A percentile compares a stretch with the other conserved stretches of the same genome.
phyloP scores from a whole-genome alignment of 2,329 filamentous ascomycete species.

The Colletotrichum higginsianum region DNA sequence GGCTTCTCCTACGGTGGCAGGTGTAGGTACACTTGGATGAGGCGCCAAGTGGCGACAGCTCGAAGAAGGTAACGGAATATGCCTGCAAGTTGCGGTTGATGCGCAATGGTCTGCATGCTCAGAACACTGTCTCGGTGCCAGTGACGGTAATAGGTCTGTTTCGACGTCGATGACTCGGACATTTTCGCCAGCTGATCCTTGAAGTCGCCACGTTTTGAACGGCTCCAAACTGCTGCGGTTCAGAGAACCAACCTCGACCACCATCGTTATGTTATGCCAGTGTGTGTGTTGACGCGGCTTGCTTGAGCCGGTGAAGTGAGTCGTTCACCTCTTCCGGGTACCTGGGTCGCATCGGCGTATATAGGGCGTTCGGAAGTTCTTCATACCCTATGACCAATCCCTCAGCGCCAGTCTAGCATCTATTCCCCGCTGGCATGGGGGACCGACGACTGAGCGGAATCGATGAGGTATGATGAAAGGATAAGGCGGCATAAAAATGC shows the following conservation, averaged over 20 bases:
- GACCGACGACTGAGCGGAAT: not conserved
- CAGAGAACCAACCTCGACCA: slow-evolving; percentile 35
- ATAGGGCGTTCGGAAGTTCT: slow-evolving; percentile 1
- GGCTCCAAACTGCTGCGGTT: slow-evolving; percentile 31
- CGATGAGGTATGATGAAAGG: not conserved
- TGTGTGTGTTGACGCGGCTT: not conserved
- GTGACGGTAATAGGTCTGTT: slow-evolving; percentile 24
- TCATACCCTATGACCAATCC: slow-evolving; percentile 28
- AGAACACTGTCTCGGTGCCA: slow-evolving; percentile 10
- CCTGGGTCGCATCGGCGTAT: slow-evolving; percentile 5
- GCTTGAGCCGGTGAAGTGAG: not conserved
- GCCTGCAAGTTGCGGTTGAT: not conserved
- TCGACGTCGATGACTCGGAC: slow-evolving; percentile 3
- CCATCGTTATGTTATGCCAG: slow-evolving; percentile 28
- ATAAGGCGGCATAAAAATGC: not conserved
- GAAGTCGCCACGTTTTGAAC: slow-evolving; percentile 31
- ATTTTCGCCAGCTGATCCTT: slow-evolving; percentile 9
- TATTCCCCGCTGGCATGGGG: slow-evolving; percentile 7
- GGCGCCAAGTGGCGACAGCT: not conserved
- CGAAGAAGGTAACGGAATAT: no score
- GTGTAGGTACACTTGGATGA: not conserved
- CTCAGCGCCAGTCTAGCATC: slow-evolving; percentile 9
- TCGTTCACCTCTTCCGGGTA: not conserved
- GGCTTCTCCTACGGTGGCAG: not conserved
- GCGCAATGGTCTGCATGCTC: slow-evolving; percentile 5